Evolutionary conservation across 73 alveolate species (phyloP).

Genomic region (Uronychia binucleata): DNA sequence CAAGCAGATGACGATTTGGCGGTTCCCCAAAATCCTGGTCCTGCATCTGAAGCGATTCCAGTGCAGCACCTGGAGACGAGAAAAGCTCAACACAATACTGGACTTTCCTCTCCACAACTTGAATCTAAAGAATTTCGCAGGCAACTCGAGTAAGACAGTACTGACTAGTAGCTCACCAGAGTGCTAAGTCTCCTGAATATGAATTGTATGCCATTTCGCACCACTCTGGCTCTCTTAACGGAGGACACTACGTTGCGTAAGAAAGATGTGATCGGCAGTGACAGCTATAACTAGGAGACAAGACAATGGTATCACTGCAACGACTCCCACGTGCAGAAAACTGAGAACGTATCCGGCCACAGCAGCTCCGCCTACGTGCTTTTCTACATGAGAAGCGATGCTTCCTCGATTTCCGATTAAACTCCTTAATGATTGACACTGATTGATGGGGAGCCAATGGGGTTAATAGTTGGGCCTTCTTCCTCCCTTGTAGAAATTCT

Average conservation of each 20-base stretch:
- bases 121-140: slow-evolving; percentile 37
- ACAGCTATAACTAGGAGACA: not conserved
- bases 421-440: not conserved
- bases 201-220: slow-evolving; percentile 63
- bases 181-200: slow-evolving; percentile 33
- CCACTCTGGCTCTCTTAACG: slow-evolving; percentile 66
- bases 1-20: slow-evolving; percentile 62
- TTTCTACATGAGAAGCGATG: slow-evolving; percentile 20
- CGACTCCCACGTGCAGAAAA: slow-evolving; percentile 48
- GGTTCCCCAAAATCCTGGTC: slow-evolving; percentile 77
- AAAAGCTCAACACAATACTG: slow-evolving; percentile 68
- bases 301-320: slow-evolving; percentile 58
- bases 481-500: not conserved
- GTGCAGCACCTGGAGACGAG: slow-evolving; percentile 64
- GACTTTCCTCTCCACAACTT: slow-evolving; percentile 38
- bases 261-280: slow-evolving; percentile 29
- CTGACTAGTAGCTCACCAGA: not conserved
- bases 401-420: not conserved
- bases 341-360: not conserved
- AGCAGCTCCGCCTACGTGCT: slow-evolving; percentile 49
- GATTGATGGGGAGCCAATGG: not conserved
- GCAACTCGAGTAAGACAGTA: slow-evolving; percentile 36
- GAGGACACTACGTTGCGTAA: slow-evolving; percentile 75
- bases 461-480: not conserved
- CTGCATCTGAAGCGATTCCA: slow-evolving; percentile 80